Conservation (phyloP, 176 grass and related monocot species). For the Zoysia japonica region DNA sequence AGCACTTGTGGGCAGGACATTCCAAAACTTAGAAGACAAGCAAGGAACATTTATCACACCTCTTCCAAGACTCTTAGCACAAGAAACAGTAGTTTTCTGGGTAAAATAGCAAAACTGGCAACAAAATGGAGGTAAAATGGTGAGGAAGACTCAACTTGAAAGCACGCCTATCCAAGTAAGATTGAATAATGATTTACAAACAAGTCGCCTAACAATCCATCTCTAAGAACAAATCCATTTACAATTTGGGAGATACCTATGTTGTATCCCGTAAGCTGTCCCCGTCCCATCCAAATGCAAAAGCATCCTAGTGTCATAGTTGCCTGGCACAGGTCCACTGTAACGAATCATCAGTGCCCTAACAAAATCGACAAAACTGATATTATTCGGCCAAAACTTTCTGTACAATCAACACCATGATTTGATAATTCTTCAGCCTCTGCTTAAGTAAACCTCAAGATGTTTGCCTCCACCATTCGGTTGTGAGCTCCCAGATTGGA, state of each 20-base stretch:
- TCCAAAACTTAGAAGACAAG: conserved; percentile 5
- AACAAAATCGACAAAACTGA: conserved; percentile 28
- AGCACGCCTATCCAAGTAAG: not conserved
- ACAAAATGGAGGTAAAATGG: not conserved
- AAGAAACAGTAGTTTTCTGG: not conserved
- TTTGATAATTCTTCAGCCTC: conserved; percentile 50
- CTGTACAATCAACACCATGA: conserved; percentile 36
- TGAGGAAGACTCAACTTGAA: not conserved
- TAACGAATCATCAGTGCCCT: conserved; percentile 55
- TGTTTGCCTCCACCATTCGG: conserved; percentile 47
- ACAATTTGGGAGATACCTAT: conserved; percentile 36
- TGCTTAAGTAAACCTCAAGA: conserved; percentile 59
- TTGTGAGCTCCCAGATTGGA: conserved; percentile 39
- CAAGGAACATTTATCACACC: conserved; percentile 6
- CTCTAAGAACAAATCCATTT: conserved; percentile 37
- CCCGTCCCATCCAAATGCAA: conserved; percentile 15
- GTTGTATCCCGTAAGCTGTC: conserved; percentile 20
- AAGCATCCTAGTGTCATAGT: conserved; percentile 34
- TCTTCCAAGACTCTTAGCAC: not conserved
- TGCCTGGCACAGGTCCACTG: conserved; percentile 5
- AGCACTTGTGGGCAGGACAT: not conserved
- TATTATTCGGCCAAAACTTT: conserved; percentile 41
- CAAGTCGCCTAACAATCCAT: conserved; percentile 21
- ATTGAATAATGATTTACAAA: conserved; percentile 25
- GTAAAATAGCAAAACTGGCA: conserved; percentile 18